Evolutionary conservation across 2,329 filamentous ascomycete species (phyloP), one percentile per base, ranked within the genome.

Genomic region (Fusarium verticillioides): DNA sequence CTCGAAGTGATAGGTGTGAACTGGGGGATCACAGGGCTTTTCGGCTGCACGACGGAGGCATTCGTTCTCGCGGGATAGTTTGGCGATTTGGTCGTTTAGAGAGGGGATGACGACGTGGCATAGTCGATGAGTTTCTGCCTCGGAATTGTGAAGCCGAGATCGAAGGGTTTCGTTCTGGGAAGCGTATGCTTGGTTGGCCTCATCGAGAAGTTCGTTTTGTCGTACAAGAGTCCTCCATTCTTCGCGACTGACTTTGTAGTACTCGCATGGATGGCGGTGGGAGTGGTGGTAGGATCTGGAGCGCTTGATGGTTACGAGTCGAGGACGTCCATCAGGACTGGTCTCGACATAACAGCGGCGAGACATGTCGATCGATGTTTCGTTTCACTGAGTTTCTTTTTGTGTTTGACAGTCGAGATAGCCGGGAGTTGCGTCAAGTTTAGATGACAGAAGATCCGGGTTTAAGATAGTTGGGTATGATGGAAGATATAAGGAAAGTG

Each of bases 231-330:
- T 75, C 34, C 81, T 79, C 82, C 82, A 84, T 26, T 83, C 81
- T 4, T 82, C 81, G 16, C 78, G 75, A 56, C 76, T 77, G 66
- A 84, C 78, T 36, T 77, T 81, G 68, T 80, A 81, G 69, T 81
- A 81, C 60, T 83, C 81, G 69, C 77, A 78, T 63, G 78, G 74
- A 56, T 79, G 79, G 52, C 78, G 78, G 42, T 79, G 79, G 47
- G 74, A 76, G 59, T 79, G 78, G 43, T 82, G 77, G 49, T 83
- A 79, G 7, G 83, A 83, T 62, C 79, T 79, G 23, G 83, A 83
- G 60, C 82, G 81, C 74, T 83, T 84, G 78, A 84, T 70, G 47
- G 80, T 77, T 30, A 85, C 82, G 60, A 82, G 82, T 63, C 83
- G 82, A 36, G 78, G 75, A 40, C 75, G 78, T 23, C 82, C 83